Conservation (phyloP, 75 land plant species). For the Gnetum montanum region DNA sequence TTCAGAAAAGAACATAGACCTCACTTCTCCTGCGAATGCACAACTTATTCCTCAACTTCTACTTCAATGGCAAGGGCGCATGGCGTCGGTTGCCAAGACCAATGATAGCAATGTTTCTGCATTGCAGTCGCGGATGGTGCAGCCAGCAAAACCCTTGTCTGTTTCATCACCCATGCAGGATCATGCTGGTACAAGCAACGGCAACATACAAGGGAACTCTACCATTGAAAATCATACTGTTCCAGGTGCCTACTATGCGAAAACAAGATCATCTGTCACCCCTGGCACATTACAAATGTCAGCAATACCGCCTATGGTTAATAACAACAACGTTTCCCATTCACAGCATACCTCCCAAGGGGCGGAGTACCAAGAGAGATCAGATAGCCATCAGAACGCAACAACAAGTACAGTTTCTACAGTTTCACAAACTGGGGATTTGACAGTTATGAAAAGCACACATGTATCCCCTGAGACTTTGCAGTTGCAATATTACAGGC, state of each 20-base stretch:
- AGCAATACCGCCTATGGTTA: slow-evolving; percentile 14
- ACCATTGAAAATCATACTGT: slow-evolving; percentile 46
- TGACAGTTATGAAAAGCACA: slow-evolving; percentile 15
- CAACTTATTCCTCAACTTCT: slow-evolving; percentile 55
- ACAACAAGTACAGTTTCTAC: slow-evolving; percentile 34
- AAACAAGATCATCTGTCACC: slow-evolving; percentile 22
- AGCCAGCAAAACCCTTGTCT: slow-evolving; percentile 25
- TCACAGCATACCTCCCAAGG: slow-evolving; percentile 20
- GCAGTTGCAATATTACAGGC: slow-evolving; percentile 36
- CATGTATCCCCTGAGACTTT: slow-evolving; percentile 16
- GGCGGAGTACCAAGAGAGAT: slow-evolving; percentile 37
- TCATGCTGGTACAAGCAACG: slow-evolving; percentile 14
- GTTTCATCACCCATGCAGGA: slow-evolving; percentile 27
- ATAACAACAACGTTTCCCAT: slow-evolving; percentile 16
- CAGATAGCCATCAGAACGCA: slow-evolving; percentile 20
- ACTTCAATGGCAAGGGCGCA: slow-evolving; percentile 46
- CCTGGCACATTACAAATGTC: slow-evolving; percentile 20
- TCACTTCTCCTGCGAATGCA: slow-evolving; percentile 54
- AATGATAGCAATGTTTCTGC: slow-evolving; percentile 40
- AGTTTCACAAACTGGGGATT: slow-evolving; percentile 17
- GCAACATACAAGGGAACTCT: slow-evolving; percentile 42
- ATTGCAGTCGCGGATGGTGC: slow-evolving; percentile 25
- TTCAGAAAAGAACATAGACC: slow-evolving; percentile 52
- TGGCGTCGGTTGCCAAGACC: slow-evolving; percentile 56
- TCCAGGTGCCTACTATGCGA: slow-evolving; percentile 28